Conservation (phyloP, 2,329 filamentous ascomycete species). For the Botrytis medusae region DNA sequence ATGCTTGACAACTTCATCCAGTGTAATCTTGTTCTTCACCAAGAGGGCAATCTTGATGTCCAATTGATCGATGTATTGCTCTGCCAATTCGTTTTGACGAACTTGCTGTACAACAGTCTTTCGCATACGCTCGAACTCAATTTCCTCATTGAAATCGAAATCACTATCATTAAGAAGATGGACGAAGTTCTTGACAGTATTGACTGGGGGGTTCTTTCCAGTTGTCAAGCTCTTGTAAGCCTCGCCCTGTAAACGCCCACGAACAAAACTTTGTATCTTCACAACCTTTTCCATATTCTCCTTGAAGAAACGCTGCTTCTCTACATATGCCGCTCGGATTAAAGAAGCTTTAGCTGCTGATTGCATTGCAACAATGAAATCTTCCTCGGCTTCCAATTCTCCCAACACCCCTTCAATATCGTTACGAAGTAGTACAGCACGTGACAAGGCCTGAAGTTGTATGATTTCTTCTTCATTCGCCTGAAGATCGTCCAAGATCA, state of each 20-base stretch:
- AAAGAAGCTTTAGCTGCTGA: conserved; percentile 70
- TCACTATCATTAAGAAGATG: conserved; percentile 97
- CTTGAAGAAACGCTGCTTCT: conserved; percentile 85
- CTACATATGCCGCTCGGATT: conserved; percentile 72
- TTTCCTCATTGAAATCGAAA: conserved; percentile 98
- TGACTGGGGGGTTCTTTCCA: conserved; percentile 94
- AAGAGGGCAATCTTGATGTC: conserved; percentile 98
- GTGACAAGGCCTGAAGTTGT: conserved; percentile 70
- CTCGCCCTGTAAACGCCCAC: conserved; percentile 92
- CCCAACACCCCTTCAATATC: conserved; percentile 71
- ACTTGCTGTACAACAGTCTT: conserved; percentile 98
- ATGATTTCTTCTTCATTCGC: conserved; percentile 66
- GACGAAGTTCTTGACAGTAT: conserved; percentile 96
- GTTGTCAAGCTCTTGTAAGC: conserved; percentile 96
- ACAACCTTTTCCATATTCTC: conserved; percentile 99
- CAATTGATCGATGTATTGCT: conserved; percentile 96
- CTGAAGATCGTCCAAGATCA: conserved; percentile 68
- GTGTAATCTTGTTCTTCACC: conserved; percentile 98
- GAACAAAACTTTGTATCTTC: conserved; percentile 96
- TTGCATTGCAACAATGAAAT: conserved; percentile 73
- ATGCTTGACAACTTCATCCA: conserved; percentile 96
- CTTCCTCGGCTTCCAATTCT: conserved; percentile 80
- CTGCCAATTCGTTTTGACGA: conserved; percentile 91
- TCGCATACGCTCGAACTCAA: conserved; percentile 91
- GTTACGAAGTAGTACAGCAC: conserved; percentile 76